Base-by-base conservation (phyloP, 495 filamentous ascomycete species). In the Aspergillus incahuasiensis region DNA sequence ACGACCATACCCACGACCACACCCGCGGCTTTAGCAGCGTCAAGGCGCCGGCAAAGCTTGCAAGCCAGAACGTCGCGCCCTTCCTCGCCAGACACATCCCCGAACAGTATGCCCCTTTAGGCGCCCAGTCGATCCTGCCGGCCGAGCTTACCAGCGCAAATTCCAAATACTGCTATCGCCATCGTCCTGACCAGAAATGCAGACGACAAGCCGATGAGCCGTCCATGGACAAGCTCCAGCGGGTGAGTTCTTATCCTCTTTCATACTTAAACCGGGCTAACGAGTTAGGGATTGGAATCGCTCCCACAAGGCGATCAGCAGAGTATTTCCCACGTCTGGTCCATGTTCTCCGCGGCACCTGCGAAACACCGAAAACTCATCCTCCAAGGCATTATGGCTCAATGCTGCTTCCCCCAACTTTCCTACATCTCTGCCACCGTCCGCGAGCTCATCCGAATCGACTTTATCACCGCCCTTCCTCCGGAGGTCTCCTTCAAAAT, bases 401-500 rank as follows among this genome's bases (percentile, higher is more conserved):
- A 96, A 72, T 97, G 94, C 67, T 97, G 94, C 71, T 97, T 97
- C 62, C 92, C 95, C 3, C 94, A 99, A 67, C 83, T 99, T 12
- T 97, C 92, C 21, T 90, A 88, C 58, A 84, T 97, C 46, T 95
- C 92, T 0, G 80, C 87, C 42, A 86, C 87, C 48, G 88, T 97
- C 41, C 84, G 87, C 54, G 91, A 97, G 44, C 84, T 97, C 21
- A 92, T 97, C 60, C 90, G 91, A 62, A 97, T 97, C 73, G 94
- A 99, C 68, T 97, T 96, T 66, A 70, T 99, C 38, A 82, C 82
- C 34, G 91, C 92, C 13, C 78, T 99, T 2, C 94, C 94, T 8
- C 81, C 87, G 19, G 94, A 99, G 69, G 77, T 99, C 19, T 88
- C 92, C 1, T 92, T 92, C 76, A 95, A 92, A 75, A 89, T 99